Evolutionary conservation across 2,329 filamentous ascomycete species (phyloP), one percentile per base, ranked within the genome.

Genomic region (Fusarium agapanthi): DNA sequence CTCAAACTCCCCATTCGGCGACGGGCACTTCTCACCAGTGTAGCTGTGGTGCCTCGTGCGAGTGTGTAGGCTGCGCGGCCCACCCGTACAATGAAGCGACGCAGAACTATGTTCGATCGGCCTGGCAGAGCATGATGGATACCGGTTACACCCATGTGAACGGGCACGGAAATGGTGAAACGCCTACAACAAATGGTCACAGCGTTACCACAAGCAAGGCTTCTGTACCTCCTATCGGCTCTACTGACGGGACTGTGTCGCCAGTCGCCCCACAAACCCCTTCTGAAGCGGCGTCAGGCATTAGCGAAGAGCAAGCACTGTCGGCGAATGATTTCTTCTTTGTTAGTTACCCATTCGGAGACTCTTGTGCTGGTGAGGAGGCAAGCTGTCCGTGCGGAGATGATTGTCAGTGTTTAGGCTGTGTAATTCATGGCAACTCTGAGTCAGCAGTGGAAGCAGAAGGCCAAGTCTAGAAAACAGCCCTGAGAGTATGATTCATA

Each of bases 1-100:
- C 65, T 41, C 59, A 76, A 57, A 58, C 74, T 65, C 48, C 66
- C 47, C 61, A 77, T 56, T 55, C 72, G 12, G 65, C 74, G 7
- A 64, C 74, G 7, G 82, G 80, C 72, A 84, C 80, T 26, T 82
- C 78, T 59, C 82, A 83, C 50, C 83, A 80, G 60, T 93, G 91
- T 75, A 84, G 84, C 53, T 93, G 91, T 76, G 91, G 91, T 26
- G 88, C 91, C 60, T 83, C 83, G 34, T 93, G 91, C 72, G 86
- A 90, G 72, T 93, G 91, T 76, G 83, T 93, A 40, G 91, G 90
- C 16, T 93, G 91, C 77, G 86, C 89, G 10, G 88, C 88, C 6
- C 91, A 93, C 78, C 90, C 91, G 18, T 91, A 90, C 76, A 93
- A 93, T 73, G 85, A 88, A 13, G 88, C 90, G 28, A 92, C 88